These are phyloP conservation scores for Citrus unshiu DNA, from an alignment of 345 rosid genomes.

Conservation along the genomic window DNA sequence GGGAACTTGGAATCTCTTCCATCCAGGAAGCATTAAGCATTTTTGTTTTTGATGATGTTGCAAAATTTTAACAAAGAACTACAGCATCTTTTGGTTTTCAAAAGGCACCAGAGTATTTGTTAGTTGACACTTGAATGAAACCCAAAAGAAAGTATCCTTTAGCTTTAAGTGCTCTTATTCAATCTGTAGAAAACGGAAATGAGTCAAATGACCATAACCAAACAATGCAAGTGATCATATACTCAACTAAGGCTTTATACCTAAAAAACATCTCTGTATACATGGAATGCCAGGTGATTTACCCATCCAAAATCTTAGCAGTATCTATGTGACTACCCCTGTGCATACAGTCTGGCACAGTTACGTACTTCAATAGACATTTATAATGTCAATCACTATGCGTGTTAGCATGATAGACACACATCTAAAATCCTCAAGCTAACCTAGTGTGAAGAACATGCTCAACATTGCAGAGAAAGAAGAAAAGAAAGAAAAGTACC, in stretches of 20 bases:
- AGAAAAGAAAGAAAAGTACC: constrained; percentile 15
- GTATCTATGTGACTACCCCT: too few species aligned
- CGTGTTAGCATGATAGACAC: background rate
- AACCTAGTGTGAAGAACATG: background rate
- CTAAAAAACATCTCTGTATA: background rate
- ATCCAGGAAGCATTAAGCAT: background rate
- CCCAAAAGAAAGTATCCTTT: background rate
- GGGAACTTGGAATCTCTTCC: background rate
- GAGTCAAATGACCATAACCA: background rate
- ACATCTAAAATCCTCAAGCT: background rate
- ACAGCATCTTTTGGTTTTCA: background rate
- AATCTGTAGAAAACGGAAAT: background rate
- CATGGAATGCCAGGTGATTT: background rate
- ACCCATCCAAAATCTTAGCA: background rate
- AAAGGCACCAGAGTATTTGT: background rate
- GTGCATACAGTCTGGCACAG: background rate
- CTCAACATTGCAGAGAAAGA: background rate
- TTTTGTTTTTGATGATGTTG: background rate
- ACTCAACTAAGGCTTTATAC: background rate
- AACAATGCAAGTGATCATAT: background rate
- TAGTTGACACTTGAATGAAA: background rate
- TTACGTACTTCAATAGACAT: background rate
- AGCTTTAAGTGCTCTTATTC: background rate
- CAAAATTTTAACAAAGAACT: background rate
- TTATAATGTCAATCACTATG: background rate